These are phyloP conservation scores for Rosa hybrid DNA, from an alignment of 331 rosid species.

Conservation along the genomic window DNA sequence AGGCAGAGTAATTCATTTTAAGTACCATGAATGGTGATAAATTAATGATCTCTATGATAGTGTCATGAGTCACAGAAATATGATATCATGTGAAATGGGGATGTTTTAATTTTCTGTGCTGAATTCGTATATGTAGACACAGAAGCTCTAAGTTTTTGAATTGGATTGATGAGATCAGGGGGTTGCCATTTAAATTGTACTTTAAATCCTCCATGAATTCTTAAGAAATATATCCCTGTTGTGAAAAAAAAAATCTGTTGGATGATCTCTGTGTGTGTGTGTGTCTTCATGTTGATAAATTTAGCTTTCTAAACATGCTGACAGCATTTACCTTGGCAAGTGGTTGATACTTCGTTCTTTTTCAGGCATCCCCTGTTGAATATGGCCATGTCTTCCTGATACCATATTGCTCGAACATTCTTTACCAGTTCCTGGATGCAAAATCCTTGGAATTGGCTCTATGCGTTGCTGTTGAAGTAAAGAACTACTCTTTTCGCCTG, in stretches of 20 bases:
- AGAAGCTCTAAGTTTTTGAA: not conserved
- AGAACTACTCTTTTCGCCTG: constrained; percentile 38
- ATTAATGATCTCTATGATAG: not conserved
- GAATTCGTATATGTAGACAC: not conserved
- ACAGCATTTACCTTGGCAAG: not conserved
- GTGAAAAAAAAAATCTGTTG: not conserved
- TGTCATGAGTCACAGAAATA: not conserved
- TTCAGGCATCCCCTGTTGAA: constrained; percentile 36
- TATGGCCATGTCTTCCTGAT: constrained; percentile 47
- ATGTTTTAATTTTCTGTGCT: not conserved
- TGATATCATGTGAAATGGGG: not conserved
- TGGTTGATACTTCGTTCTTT: not conserved
- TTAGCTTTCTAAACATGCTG: not conserved
- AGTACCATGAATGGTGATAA: not conserved
- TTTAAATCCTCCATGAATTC: not conserved
- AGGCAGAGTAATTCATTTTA: constrained; percentile 12
- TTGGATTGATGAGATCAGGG: not conserved
- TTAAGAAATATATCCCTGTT: not conserved
- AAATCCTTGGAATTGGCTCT: constrained; percentile 37
- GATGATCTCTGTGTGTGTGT: not conserved
- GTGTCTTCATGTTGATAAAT: not conserved
- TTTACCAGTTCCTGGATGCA: constrained; percentile 29
- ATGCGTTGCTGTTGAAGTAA: constrained; percentile 37
- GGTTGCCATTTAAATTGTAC: not conserved
- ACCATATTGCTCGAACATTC: constrained; percentile 24